Conservation (phyloP, 2,329 filamentous ascomycete genomes). For the Lizonia empirigonia region DNA sequence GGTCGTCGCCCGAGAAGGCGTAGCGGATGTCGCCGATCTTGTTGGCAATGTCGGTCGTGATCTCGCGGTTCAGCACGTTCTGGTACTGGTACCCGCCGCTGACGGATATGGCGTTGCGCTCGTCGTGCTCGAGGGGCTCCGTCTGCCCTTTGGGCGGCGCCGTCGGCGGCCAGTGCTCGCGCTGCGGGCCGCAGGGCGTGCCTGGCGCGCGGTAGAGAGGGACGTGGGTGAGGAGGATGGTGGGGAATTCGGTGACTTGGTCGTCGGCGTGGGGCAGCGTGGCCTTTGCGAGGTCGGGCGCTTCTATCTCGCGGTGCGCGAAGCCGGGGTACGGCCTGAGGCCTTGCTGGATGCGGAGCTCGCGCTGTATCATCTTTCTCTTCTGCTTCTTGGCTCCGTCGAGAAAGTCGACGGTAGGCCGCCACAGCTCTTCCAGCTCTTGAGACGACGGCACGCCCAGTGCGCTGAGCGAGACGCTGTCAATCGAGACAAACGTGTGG, state of each 20-base stretch:
- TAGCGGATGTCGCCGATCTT: conserved; percentile 82
- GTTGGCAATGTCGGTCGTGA: conserved; percentile 76
- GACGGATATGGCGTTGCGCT: conserved; percentile 79
- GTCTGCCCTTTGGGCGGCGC: conserved; percentile 65
- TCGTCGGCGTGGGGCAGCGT: conserved; percentile 46
- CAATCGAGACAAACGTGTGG: conserved; percentile 91
- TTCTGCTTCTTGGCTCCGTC: conserved; percentile 68
- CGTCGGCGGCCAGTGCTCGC: conserved; percentile 81
- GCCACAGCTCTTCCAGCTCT: conserved; percentile 68
- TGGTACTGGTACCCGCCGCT: conserved; percentile 91
- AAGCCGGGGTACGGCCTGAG: conserved; percentile 62
- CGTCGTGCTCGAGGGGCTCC: conserved; percentile 62
- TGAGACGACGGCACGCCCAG: conserved; percentile 60
- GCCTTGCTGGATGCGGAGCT: conserved; percentile 69
- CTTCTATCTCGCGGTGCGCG: conserved; percentile 64
- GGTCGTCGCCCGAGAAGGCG: conserved; percentile 94
- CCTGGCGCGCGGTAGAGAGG: conserved; percentile 82
- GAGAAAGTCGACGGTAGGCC: conserved; percentile 77
- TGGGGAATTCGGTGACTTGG: conserved; percentile 72
- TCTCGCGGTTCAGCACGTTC: conserved; percentile 80
- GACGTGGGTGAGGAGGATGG: conserved; percentile 88
- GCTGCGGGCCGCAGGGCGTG: conserved; percentile 83
- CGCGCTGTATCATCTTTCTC: conserved; percentile 69
- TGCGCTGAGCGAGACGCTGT: conserved; percentile 86
- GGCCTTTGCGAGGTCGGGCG: conserved; percentile 49